Evolutionary conservation across 495 filamentous ascomycete species (phyloP), one percentile per base, ranked within the genome.

Genomic region (Trichocladium antarcticum): DNA sequence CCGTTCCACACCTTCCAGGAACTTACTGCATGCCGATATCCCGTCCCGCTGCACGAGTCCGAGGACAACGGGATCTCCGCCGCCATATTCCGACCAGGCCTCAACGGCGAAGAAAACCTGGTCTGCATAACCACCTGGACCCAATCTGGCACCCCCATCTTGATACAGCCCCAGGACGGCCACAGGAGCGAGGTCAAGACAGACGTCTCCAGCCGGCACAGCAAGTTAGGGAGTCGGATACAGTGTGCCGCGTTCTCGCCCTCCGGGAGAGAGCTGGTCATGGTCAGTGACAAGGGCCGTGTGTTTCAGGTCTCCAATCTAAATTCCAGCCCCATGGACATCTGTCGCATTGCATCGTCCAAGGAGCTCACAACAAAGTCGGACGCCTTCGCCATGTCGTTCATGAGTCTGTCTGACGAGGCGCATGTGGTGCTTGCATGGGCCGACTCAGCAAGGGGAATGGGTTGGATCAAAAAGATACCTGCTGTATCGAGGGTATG

Each of bases 91-190:
- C 57, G 63, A 1, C 50, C 61, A 4, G 59, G 54, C 5, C 5
- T 16, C 24, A 43, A 60, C 14, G 57, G 43, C 10, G 57, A 64
- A 29, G 59, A 63, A 3, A 55, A 56, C 35, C 36, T 68, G 9
- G 46, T 68, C 29, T 68, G 65, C 41, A 49, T 68, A 14, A 65
- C 56, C 4, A 66, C 63, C 1, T 68, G 65, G 65, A 68, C 65
- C 4, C 65, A 66, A 32, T 66, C 59, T 7, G 65, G 65, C 2
- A 57, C 50, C 11, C 65, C 65, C 3, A 34, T 68, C 3, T 50
- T 68, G 2, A 54, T 68, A n/a, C 65, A 68, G 42, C 63, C 65
- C 1, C 49, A 55, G 12, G 58, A 63, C 38, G 63, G 62, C 10
- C 58, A 66, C 36, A 54, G 48, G 45, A 63, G 31, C 31, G 63